Conservation (phyloP, 225 moss, liverwort and hornwort genomes). For the Marchantia polymorpha region DNA sequence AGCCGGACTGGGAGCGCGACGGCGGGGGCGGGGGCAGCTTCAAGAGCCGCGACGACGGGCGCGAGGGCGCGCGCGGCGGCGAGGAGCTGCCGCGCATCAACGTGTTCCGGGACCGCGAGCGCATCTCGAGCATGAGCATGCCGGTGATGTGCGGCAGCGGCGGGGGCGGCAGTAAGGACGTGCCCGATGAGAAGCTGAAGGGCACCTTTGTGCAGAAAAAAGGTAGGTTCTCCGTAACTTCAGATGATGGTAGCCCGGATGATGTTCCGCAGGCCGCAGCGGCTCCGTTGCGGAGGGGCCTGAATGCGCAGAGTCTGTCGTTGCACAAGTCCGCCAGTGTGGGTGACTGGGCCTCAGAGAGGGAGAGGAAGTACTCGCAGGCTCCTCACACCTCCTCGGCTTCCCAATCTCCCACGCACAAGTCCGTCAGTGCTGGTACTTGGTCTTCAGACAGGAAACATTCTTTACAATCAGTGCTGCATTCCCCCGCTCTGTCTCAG, state of each 20-base stretch:
- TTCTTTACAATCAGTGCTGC: no score
- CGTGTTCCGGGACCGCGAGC: slow-evolving; percentile 53
- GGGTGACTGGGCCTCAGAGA: slow-evolving; percentile 35
- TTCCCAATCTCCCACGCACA: slow-evolving; percentile 40
- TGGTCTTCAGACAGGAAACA: no score
- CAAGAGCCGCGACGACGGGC: slow-evolving; percentile 54
- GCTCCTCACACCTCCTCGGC: slow-evolving; percentile 30
- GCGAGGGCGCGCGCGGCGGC: slow-evolving; percentile 29
- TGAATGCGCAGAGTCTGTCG: slow-evolving; percentile 44
- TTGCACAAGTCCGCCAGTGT: slow-evolving; percentile 75
- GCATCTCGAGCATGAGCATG: slow-evolving; percentile 47
- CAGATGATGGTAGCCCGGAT: slow-evolving; percentile 55
- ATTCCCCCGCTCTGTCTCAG: no score
- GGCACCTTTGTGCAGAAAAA: slow-evolving; percentile 63
- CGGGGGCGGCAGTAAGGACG: slow-evolving; percentile 25
- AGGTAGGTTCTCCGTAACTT: slow-evolving; percentile 92
- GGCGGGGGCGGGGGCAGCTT: slow-evolving; percentile 39
- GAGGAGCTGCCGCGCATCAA: slow-evolving; percentile 49
- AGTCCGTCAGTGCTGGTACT: slow-evolving; percentile 57
- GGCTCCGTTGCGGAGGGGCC: slow-evolving; percentile 40
- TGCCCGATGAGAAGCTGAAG: slow-evolving; percentile 36
- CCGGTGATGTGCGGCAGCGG: slow-evolving; percentile 34
- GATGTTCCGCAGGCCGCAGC: slow-evolving; percentile 33
- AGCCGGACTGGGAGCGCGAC: slow-evolving; percentile 42
- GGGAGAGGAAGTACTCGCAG: slow-evolving; percentile 7